Percentiles rank a stretch among this genome's conserved stretches.
phyloP scores from a whole-genome alignment of 2,329 filamentous ascomycete genomes.

The Ilyonectria mors-panacis region DNA sequence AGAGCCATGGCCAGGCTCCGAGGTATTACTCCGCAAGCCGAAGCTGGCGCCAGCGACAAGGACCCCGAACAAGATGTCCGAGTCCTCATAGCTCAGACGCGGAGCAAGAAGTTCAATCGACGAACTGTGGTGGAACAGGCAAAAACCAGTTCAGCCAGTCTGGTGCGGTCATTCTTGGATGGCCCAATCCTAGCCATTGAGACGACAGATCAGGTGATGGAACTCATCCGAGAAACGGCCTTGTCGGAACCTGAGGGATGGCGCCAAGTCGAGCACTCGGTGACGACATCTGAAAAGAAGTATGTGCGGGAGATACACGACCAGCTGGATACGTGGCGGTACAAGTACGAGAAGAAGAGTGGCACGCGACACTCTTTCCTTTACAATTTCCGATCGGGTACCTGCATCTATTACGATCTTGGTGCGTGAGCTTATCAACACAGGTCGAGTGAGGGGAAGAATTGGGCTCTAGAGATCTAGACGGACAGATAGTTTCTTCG shows the following conservation, averaged over 20 bases:
- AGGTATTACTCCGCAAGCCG: conserved; percentile 49
- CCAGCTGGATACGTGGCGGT: conserved; percentile 76
- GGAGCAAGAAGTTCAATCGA: conserved; percentile 93
- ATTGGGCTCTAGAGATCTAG: background rate
- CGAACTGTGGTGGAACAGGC: conserved; percentile 88
- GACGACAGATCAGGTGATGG: conserved; percentile 86
- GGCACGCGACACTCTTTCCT: conserved; percentile 83
- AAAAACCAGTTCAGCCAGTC: conserved; percentile 69
- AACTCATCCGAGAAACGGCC: conserved; percentile 80
- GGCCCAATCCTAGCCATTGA: conserved; percentile 91
- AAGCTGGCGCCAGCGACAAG: conserved; percentile 49
- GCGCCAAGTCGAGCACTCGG: conserved; percentile 84
- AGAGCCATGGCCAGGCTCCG: conserved; percentile 66
- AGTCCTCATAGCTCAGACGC: conserved; percentile 85
- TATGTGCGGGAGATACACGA: conserved; percentile 89
- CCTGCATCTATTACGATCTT: conserved; percentile 89
- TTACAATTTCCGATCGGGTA: conserved; percentile 91
- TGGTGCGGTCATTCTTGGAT: conserved; percentile 79
- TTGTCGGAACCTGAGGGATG: conserved; percentile 88
- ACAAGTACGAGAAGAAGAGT: conserved; percentile 67
- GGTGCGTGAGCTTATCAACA: conserved; percentile 50
- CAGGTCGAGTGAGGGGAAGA: background rate
- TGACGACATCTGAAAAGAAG: conserved; percentile 82
- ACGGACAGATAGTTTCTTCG: background rate
- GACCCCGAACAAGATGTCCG: conserved; percentile 80